Evolutionary conservation across 495 filamentous ascomycete genomes (phyloP), one percentile per base, ranked within the genome.

Genomic region (Talaromyces adpressus): DNA sequence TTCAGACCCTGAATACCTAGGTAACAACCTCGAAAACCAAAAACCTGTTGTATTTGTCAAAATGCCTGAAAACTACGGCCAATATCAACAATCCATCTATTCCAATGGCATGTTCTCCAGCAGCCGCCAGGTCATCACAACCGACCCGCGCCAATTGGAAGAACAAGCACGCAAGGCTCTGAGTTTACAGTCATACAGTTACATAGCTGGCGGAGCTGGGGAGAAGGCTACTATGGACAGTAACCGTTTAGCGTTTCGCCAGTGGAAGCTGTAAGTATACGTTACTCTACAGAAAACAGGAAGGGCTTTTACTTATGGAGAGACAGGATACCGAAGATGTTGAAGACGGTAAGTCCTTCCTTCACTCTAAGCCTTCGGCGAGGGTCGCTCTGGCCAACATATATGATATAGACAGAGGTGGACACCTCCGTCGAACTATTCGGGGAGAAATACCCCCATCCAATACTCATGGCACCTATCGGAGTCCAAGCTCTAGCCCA

Each of bases 201-300:
- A 88, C 73, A 80, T 87, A 14, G 76, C 81, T 25, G 85, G 86
- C n/a, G 85, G 85, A 16, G 87, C 86, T 11, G 86, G 87, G 8
- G 84, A 88, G 68, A 79, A 81, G 65, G 79, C 84, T 2, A 89
- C 86, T 0, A 84, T 88, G 83, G 82, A 86, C 61, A 82, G 83
- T 52, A 89, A 89, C 69, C 79, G 85, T 2, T 70, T 86, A 27
- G 84, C 85, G 9, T 88, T 89, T 69, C 75, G 83, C 12, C 84
- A 88, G 67, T 88, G 85, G 85, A 86, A 85, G 72, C 70, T 85
- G 77, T 78, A 67, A 54, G 75, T 64, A 63, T 61, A 8, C 52
- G 1, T 30, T 20, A 52, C 45, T 16, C 14, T 25, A 23, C 18
- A 9, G 12, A 16, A 41, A 14, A 6, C 51, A 54, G 39, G 14